Base-by-base conservation (phyloP, 371 early-diverging fungal species). In the Haplosporangium sp. region DNA sequence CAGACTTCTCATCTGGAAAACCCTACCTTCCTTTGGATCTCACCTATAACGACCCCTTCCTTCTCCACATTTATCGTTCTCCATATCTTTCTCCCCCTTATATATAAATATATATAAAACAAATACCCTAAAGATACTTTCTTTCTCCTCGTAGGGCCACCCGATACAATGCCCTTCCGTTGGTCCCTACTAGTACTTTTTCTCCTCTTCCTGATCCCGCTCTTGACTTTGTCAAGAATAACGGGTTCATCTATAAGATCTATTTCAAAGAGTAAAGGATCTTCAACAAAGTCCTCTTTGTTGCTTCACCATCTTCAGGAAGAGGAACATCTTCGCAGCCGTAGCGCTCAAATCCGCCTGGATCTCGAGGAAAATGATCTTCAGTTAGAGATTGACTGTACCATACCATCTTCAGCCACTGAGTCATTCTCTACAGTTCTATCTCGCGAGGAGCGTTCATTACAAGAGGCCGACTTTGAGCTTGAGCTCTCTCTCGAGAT, bases 401-500 rank as follows among this genome's bases (percentile, higher is more conserved):
- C 64, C 4, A 56, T 50, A 4, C 63, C 62, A 19, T 58, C 68
- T 6, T 27, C 61, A 0, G 17, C 50, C 19, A 9, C 42, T 7
- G 45, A 55, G 19, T 5, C 20, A 52, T 6, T 27, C 56, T 4
- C 19, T 53, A 4, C 20, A 15, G 7, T 61, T 15, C 60, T 67
- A 38, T 68, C 81, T 6, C 55, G 52, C 0, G 75, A 74, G 6
- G 82, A 81, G 48, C 44, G 40, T 20, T 50, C 66, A 10, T 50
- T 81, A 10, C 82, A 81, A 40, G 58, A 72, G 19, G 72, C 68
- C 8, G 82, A 81, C 69, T 81, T 81, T 75, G 82, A 81, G 42
- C 72, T 60, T 53, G 82, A 81, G 56, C 72, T 81, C 48, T 71
- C 75, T 40, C 69, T 63, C 58, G 75, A 81, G 60, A 60, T 74